Percentiles rank a stretch among this genome's conserved stretches.
Conservation (phyloP, 495 filamentous ascomycete species). For the Tuber brumale region DNA sequence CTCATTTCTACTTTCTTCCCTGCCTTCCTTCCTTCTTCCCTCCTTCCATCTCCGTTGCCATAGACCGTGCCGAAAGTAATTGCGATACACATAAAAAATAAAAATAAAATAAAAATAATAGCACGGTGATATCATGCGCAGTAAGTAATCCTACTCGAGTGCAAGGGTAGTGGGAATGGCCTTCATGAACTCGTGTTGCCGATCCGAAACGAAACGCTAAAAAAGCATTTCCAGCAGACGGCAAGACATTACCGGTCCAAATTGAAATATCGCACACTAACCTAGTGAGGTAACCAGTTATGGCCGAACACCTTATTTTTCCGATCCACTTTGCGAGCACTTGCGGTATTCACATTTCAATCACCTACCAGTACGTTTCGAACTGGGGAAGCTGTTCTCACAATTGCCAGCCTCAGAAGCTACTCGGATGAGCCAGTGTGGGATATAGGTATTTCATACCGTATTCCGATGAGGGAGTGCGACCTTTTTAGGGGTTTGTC, state of each 20-base stretch:
- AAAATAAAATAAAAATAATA: neutral
- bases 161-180: neutral
- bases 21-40: neutral
- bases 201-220: conserved; percentile 34
- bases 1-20: neutral
- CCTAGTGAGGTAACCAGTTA: conserved; percentile 12
- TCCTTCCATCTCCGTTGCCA: neutral
- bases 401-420: neutral
- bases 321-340: neutral
- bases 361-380: neutral
- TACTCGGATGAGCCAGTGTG: neutral
- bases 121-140: neutral
- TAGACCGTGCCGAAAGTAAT: neutral
- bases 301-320: conserved; percentile 18
- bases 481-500: neutral
- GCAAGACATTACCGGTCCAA: conserved; percentile 29
- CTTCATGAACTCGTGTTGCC: conserved; percentile 28
- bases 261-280: conserved; percentile 27
- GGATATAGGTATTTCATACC: neutral
- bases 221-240: conserved; percentile 11
- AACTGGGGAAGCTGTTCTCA: neutral
- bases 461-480: neutral
- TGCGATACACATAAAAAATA: conserved; percentile 22
- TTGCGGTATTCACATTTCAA: neutral
- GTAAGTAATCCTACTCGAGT: neutral